Evolutionary conservation across 768 basidiomycete genomes (phyloP), one percentile per base, ranked within the genome.

Genomic region (Kwoniella mangroviensis): DNA sequence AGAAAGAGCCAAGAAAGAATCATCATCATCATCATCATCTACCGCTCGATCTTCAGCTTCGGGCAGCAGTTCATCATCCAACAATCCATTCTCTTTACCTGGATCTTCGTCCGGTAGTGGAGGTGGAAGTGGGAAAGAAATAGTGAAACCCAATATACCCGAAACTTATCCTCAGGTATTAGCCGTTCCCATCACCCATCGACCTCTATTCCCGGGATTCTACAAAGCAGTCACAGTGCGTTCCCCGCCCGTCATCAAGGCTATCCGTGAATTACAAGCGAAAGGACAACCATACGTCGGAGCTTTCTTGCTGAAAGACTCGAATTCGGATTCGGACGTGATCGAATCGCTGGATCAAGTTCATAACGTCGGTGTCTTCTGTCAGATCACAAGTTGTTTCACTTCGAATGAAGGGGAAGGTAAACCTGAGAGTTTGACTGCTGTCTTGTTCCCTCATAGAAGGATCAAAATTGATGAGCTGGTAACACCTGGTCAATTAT

Each of bases 261-360:
- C 94, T 15, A 92, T 99, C 80, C 92, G 94, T 84, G 94, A 97
- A 80, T 92, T 96, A 89, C 92, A 96, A 88, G 91, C 91, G 75
- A 93, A 93, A 53, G 95, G 95, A 0, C 96, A 98, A 81, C 94
- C 95, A 0, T 98, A 99, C 83, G 88, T 99, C 68, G 96, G 96
- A 62, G 96, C 94, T 28, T 98, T 98, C 86, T 85, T 98, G 28
- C 88, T 98, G 77, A 98, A 96, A 85, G 94, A 98, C 78, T 92
- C 94, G 75, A 89, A 93, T 73, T 86, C 91, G 55, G 96, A 98
- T 84, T 91, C 90, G 80, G 96, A 98, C 83, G 87, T 95, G 67
- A 96, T 98, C 74, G 91, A 92, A 68, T 91, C 92, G 78, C 84
- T 93, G 65, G 88, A 92, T 83, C 89, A 91, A 53, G 94, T 98